Base-by-base conservation (phyloP, 2,329 filamentous ascomycete species). In the Cadophora gregata region DNA sequence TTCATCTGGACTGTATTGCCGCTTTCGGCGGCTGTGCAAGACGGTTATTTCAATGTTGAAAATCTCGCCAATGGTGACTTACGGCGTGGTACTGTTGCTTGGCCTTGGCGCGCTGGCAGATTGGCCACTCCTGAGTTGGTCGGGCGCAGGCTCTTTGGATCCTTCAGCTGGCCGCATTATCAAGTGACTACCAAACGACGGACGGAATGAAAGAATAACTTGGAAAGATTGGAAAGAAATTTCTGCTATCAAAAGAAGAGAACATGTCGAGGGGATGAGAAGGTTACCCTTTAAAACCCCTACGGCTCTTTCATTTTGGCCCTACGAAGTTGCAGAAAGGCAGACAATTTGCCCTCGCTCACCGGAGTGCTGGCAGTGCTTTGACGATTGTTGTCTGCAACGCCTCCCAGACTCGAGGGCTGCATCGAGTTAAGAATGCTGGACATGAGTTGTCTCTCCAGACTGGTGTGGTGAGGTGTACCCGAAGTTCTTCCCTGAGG, bases 361-460 rank as follows among this genome's bases (percentile, higher is more conserved):
- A 56, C 53, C 53, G 53, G 12, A 36, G 29, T 56, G 53, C 31
- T 56, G 53, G 29, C 53, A 56, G 14, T 21, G 53, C 53, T 36
- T 56, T 56, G 53, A 12, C 53, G 3, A n/a, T 29, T 24, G 7
- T n/a, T 21, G 6, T 21, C 7, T 33, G 51, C 51, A 55, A 33
- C n/a, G 29, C 51, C 31, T 55, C 51, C 27, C 16, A 36, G 36
- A 9, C 29, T 24, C 29, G 19, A 21, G 31, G 31, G 27, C 14
- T 36, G 19, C 19, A 24, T 29, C 19, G n/a, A 10, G 27, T 53
- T 53, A 53, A 53, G 25, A 6, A 31, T n/a, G 50, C 31, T 53
- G 12, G 50, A 31, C 19, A 16, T 53, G 50, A 31, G 50, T 53
- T 53, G 50, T 19, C 27, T 25, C 16, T 53, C 8, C 14, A 29